phyloP scores from a whole-genome alignment of 352 stramenopile species.

The Phytophthora cactorum region DNA sequence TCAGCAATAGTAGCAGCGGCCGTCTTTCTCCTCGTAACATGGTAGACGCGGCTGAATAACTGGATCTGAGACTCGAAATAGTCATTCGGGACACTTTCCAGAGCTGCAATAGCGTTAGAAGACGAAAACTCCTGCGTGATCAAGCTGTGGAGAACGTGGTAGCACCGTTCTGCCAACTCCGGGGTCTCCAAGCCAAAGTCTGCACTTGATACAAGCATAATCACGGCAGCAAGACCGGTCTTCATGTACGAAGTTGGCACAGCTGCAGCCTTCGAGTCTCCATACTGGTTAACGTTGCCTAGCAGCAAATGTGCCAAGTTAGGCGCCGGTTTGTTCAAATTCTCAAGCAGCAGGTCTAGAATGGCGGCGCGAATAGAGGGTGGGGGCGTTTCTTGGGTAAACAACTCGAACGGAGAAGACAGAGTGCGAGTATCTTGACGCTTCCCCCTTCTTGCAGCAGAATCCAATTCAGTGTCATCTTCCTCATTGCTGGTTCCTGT shows the following conservation, averaged over 20 bases:
- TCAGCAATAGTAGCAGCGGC: conserved; percentile 51
- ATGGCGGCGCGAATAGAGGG: conserved; percentile 71
- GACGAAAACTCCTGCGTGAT: conserved; percentile 78
- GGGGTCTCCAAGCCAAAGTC: conserved; percentile 75
- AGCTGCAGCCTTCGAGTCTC: conserved; percentile 34
- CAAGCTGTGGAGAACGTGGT: conserved; percentile 71
- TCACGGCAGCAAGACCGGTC: conserved; percentile 67
- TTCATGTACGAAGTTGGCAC: conserved; percentile 45
- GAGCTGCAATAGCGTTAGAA: conserved; percentile 46
- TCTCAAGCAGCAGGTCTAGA: conserved; percentile 80
- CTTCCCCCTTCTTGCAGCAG: conserved; percentile 46
- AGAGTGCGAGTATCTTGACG: conserved; percentile 51
- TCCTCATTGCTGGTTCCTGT: conserved; percentile 23
- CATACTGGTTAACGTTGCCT: conserved; percentile 53
- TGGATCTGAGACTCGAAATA: conserved; percentile 75
- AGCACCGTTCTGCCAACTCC: conserved; percentile 65
- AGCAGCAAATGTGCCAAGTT: conserved; percentile 82
- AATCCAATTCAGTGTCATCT: conserved; percentile 29
- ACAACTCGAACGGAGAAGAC: conserved; percentile 54
- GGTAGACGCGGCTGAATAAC: conserved; percentile 60
- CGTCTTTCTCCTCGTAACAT: conserved; percentile 46
- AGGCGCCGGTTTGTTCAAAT: conserved; percentile 73
- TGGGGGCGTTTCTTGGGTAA: conserved; percentile 43
- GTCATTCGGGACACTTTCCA: conserved; percentile 68
- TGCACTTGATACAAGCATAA: conserved; percentile 75